Base-by-base conservation (phyloP, 176 grass and related monocot species). In the Phoenix dactylifera region DNA sequence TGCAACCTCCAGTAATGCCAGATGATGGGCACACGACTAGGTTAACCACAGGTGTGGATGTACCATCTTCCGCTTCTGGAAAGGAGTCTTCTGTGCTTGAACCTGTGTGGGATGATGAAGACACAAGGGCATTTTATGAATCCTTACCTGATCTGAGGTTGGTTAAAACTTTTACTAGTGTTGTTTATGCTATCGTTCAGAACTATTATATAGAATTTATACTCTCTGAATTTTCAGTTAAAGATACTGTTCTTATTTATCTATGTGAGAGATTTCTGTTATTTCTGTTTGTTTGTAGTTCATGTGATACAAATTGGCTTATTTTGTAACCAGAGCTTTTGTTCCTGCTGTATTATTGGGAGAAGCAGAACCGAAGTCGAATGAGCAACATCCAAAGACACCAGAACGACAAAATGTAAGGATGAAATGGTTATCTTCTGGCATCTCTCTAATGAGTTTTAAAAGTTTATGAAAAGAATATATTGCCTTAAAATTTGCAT, bases 41-140 rank as follows among this genome's bases (percentile, higher is more conserved):
- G 64, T 82, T 98, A 73, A 92, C 76, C 60, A 98, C 85, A 55
- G 85, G 84, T 79, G 72, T 51, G 49, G 88, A 98, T 59, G 76
- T 63, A 16, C 64, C 76, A n/a, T 79, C 28, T 30, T 30, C 81
- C 74, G 57, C 63, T 49, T 60, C 67, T 54, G 82, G 67, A 23
- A 98, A 98, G 81, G 94, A 98, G 52, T 61, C 76, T 66, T 76
- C 94, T 63, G 60, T 69, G 28, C 60, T 86, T 70, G 94, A 98
- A 76, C 88, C 94, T 73, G 79, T 98, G 67, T 98, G 94, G 94
- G 94, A 98, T 63, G 88, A 98, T 63, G 94, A 98, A 35, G 94
- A 98, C 72, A 98, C 94, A n/a, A 92, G 79, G 59, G 65, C 94
- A 26, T 98, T 98, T 70, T 98, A 98, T 61, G 94, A 98, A 75